Percentiles rank a stretch among this genome's conserved stretches.
These are phyloP conservation scores for Periconia digitata DNA, from an alignment of 2,329 filamentous ascomycete genomes.

Conservation along the genomic window DNA sequence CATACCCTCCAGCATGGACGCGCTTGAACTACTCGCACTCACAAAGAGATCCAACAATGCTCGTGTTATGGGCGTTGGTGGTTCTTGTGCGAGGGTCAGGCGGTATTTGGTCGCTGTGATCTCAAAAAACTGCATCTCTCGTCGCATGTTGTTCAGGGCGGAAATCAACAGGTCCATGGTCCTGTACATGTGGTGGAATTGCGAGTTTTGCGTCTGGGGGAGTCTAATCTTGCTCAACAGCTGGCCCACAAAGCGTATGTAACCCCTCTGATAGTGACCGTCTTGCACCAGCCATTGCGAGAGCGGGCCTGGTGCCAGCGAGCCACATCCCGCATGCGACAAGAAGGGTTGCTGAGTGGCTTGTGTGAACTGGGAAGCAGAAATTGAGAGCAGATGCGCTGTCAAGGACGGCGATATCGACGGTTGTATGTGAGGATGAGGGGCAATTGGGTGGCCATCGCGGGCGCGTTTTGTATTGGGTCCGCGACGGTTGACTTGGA, in stretches of 20 bases:
- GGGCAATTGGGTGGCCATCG: slow-evolving; percentile 41
- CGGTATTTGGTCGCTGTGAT: slow-evolving; percentile 63
- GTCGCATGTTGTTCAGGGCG: slow-evolving; percentile 66
- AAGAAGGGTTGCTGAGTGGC: slow-evolving; percentile 71
- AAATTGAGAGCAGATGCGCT: slow-evolving; percentile 56
- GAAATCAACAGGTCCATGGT: slow-evolving; percentile 65
- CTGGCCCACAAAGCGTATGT: slow-evolving; percentile 67
- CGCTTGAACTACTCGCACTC: slow-evolving; percentile 54
- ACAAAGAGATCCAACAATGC: slow-evolving; percentile 63
- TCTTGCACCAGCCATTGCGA: slow-evolving; percentile 72
- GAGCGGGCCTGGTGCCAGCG: slow-evolving; percentile 57
- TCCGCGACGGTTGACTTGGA: slow-evolving; percentile 48
- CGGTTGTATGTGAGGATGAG: slow-evolving; percentile 23
- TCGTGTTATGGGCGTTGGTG: slow-evolving; percentile 52
- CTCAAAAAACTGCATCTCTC: slow-evolving; percentile 69
- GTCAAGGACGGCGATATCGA: slow-evolving; percentile 55
- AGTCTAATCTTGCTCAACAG: slow-evolving; percentile 64
- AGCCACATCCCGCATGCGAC: slow-evolving; percentile 63
- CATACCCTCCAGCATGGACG: slow-evolving; percentile 65
- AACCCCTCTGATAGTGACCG: slow-evolving; percentile 69
- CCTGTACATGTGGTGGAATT: slow-evolving; percentile 55
- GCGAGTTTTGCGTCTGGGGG: slow-evolving; percentile 47
- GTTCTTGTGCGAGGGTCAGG: slow-evolving; percentile 52
- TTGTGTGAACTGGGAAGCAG: slow-evolving; percentile 49
- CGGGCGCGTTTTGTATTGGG: slow-evolving; percentile 44